Evolutionary conservation across 768 basidiomycete genomes (phyloP).

Genomic region (Kwoniella bestiolae): DNA sequence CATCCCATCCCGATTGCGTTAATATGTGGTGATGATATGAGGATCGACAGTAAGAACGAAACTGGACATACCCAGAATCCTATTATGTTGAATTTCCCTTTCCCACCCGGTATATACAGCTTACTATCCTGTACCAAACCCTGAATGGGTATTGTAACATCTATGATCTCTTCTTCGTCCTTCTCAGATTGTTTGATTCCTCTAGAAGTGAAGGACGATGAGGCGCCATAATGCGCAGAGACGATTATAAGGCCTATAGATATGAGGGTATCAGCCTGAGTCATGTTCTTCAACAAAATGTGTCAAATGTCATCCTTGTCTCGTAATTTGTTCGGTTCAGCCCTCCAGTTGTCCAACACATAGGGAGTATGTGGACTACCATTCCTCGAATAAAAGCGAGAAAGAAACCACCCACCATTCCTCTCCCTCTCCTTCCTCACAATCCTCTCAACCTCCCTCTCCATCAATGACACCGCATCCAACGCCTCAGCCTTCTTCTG

Average conservation of each 20-base stretch:
- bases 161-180: slow-evolving; percentile 66
- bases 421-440: slow-evolving; percentile 68
- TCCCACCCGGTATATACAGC: slow-evolving; percentile 73
- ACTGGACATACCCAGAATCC: slow-evolving; percentile 69
- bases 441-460: slow-evolving; percentile 70
- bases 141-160: slow-evolving; percentile 82
- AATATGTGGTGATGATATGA: neutral
- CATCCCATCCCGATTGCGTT: too few relatives aligned
- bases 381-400: too few relatives aligned
- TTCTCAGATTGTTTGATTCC: slow-evolving; percentile 55
- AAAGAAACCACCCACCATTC: slow-evolving; percentile 63
- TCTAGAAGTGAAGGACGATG: slow-evolving; percentile 49
- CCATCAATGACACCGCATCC: slow-evolving; percentile 68
- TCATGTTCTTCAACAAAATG: neutral
- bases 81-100: slow-evolving; percentile 76
- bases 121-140: slow-evolving; percentile 78
- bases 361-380: too few relatives aligned
- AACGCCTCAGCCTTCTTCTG: slow-evolving; percentile 69
- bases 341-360: too few relatives aligned
- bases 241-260: slow-evolving; percentile 72
- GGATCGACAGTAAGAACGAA: neutral
- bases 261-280: neutral
- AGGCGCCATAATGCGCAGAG: slow-evolving; percentile 73
- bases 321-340: too few relatives aligned
- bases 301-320: too few relatives aligned